These are phyloP conservation scores for Solanum lycopersicoides DNA, from an alignment of 257 asterid species.

Conservation along the genomic window DNA sequence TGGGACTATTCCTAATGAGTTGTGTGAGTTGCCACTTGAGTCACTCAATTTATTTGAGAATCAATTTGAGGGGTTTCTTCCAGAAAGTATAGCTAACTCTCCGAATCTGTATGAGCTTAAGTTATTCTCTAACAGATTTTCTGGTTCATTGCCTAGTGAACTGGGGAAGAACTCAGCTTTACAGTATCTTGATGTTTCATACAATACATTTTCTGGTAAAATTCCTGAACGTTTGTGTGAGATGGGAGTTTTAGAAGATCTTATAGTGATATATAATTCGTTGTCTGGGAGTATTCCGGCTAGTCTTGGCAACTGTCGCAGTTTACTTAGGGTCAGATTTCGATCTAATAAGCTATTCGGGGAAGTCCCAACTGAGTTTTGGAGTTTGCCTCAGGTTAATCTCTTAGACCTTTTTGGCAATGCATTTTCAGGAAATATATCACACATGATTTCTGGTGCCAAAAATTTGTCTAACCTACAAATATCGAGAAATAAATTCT, in stretches of 20 bases:
- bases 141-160: conserved; percentile 52
- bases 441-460: conserved; percentile 43
- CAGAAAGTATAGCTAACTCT: conserved; percentile 55
- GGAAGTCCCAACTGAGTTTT: conserved; percentile 45
- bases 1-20: conserved; percentile 58
- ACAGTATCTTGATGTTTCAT: conserved; percentile 38
- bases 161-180: conserved; percentile 65
- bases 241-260: conserved; percentile 32
- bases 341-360: conserved; percentile 37
- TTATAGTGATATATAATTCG: conserved; percentile 31
- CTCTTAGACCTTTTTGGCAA: conserved; percentile 52
- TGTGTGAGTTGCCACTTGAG: conserved; percentile 62
- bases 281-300: conserved; percentile 59
- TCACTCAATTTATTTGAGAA: conserved; percentile 57
- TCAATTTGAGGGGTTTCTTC: conserved; percentile 50
- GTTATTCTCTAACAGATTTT: conserved; percentile 35
- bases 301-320: conserved; percentile 44
- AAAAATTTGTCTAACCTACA: conserved; percentile 35
- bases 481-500: conserved; percentile 45
- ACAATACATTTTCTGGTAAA: conserved; percentile 35
- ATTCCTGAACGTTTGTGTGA: conserved; percentile 53
- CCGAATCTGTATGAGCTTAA: conserved; percentile 47
- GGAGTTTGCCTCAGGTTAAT: conserved; percentile 67
- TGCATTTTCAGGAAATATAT: conserved; percentile 51
- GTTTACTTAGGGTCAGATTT: conserved; percentile 46